Conservation (phyloP, 208 protist genomes). For the Endotrypanum monterogeii region DNA sequence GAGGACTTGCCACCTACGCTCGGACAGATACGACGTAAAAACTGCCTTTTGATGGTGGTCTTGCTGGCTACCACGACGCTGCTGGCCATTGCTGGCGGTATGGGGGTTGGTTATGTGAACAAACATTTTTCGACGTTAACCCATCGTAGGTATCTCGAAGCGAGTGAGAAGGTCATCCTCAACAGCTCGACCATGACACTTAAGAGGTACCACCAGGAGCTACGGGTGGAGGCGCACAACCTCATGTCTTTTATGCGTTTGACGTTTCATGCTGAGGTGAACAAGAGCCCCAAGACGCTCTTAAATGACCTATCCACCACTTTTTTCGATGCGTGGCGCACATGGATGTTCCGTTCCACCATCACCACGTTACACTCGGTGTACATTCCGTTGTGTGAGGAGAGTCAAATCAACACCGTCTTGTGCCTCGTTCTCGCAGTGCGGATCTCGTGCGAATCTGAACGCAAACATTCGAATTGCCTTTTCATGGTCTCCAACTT, state of each 20-base stretch:
- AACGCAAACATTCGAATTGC: conserved; percentile 3
- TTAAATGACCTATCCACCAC: conserved; percentile 23
- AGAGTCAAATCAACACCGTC: conserved; percentile 5
- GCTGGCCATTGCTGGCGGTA: conserved; percentile 42
- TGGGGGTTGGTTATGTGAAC: conserved; percentile 44
- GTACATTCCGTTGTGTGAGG: conserved; percentile 42
- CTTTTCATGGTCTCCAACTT: conserved; percentile 27
- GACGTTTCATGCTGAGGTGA: neutral
- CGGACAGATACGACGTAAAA: conserved; percentile 30
- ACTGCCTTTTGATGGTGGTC: conserved; percentile 22
- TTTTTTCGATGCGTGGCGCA: conserved; percentile 38
- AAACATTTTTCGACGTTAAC: conserved; percentile 33
- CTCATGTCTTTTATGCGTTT: conserved; percentile 32
- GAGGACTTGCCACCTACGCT: conserved; percentile 15
- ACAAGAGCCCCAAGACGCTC: conserved; percentile 16
- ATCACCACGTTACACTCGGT: conserved; percentile 27
- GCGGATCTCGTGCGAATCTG: conserved; percentile 19
- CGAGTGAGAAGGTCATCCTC: conserved; percentile 42
- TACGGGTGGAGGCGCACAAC: conserved; percentile 17
- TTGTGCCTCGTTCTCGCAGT: conserved; percentile 37
- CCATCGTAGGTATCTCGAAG: conserved; percentile 19
- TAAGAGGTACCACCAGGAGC: conserved; percentile 20
- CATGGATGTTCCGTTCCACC: conserved; percentile 28
- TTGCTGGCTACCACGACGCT: conserved; percentile 40
- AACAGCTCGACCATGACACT: conserved; percentile 47